Conservation (phyloP, 2,329 filamentous ascomycete species). For the Periconia sp. region DNA sequence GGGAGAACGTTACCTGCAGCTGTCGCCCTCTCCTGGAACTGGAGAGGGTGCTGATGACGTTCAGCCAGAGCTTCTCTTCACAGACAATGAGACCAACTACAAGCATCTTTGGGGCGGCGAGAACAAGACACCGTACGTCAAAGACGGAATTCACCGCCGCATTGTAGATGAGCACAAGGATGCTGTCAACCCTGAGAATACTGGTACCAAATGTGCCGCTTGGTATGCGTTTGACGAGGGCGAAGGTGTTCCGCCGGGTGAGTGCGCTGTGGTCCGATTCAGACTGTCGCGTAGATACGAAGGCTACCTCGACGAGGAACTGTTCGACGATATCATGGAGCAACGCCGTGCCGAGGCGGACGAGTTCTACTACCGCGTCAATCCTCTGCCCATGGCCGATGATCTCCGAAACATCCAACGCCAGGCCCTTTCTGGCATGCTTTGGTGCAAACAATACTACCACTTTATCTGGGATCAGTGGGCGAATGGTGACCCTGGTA, state of each 20-base stretch:
- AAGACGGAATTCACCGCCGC: constrained; percentile 89
- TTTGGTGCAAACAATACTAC: constrained; percentile 98
- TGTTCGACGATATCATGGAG: constrained; percentile 89
- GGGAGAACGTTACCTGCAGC: constrained; percentile 78
- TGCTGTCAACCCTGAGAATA: constrained; percentile 76
- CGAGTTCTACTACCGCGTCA: constrained; percentile 93
- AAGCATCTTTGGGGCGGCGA: constrained; percentile 70
- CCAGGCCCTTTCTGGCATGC: constrained; percentile 93
- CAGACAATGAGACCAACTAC: constrained; percentile 93
- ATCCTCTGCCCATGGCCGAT: constrained; percentile 88
- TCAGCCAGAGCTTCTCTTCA: constrained; percentile 83
- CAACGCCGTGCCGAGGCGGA: constrained; percentile 85
- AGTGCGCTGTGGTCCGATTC: constrained; percentile 94
- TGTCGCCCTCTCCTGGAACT: constrained; percentile 87
- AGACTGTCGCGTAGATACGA: constrained; percentile 76
- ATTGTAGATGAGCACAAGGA: constrained; percentile 80
- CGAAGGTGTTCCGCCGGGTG: constrained; percentile 82
- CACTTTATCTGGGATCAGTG: constrained; percentile 97
- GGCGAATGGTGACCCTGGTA: constrained; percentile 89
- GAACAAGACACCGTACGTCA: constrained; percentile 84
- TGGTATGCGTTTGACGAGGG: constrained; percentile 93
- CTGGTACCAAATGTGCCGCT: constrained; percentile 85
- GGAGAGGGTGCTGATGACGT: constrained; percentile 80
- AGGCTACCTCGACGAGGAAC: constrained; percentile 84
- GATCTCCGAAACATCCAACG: constrained; percentile 93